phyloP scores from a whole-genome alignment of 176 grass and related monocot species.

The Aegilops bicornis region DNA sequence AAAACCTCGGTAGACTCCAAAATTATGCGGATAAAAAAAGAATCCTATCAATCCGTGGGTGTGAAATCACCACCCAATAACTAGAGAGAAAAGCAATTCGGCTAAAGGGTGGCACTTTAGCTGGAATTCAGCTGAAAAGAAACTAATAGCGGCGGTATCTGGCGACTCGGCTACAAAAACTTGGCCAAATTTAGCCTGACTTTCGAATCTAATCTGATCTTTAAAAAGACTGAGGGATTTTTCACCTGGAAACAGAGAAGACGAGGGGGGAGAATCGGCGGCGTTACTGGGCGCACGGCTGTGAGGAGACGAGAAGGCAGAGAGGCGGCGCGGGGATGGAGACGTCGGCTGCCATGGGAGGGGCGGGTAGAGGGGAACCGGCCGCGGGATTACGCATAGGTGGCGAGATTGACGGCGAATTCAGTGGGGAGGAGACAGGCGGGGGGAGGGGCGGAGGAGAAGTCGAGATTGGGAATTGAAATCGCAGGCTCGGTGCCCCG shows the following conservation, averaged over 20 bases:
- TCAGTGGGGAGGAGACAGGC: not conserved
- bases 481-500: not conserved
- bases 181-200: not conserved
- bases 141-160: not conserved
- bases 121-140: not conserved
- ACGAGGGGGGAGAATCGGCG: not conserved
- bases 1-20: not conserved
- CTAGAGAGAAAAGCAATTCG: not conserved
- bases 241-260: not conserved
- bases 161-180: not conserved
- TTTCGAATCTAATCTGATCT: conserved; percentile 1
- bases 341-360: conserved; percentile 70
- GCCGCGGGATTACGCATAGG: not conserved
- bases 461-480: not conserved
- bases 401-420: not conserved
- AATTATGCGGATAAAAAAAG: not conserved
- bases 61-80: not conserved
- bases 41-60: not conserved
- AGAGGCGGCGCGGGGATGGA: conserved; percentile 32
- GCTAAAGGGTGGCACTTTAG: not conserved
- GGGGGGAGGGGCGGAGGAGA: not conserved
- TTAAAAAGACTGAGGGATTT: conserved; percentile 3
- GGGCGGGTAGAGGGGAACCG: not conserved
- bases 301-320: conserved; percentile 12
- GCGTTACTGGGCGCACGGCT: not conserved